Evolutionary conservation across 345 rosid species (phyloP).

Genomic region (Orychophragmus violaceus): DNA sequence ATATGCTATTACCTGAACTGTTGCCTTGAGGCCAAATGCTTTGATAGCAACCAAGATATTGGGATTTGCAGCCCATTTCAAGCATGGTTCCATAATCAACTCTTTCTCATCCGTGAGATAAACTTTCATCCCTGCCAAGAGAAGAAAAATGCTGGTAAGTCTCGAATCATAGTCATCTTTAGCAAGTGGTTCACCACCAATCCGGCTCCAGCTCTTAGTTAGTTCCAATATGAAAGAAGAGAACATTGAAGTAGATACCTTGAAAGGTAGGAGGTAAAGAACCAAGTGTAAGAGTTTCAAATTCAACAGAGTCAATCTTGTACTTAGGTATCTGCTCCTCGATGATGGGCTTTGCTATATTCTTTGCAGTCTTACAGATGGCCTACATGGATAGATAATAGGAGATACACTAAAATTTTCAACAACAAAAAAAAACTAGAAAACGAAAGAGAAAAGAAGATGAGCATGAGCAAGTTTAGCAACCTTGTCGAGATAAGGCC

Average conservation of each 20-base stretch:
- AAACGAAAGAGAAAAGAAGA: neutral
- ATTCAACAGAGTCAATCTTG: conserved; percentile 85
- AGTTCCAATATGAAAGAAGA: too few relatives aligned
- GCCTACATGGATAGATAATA: conserved; percentile 44
- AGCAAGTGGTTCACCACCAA: too few relatives aligned
- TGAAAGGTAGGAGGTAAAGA: conserved; percentile 86
- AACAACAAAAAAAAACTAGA: neutral
- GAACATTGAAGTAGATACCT: too few relatives aligned
- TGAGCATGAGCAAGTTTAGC: neutral
- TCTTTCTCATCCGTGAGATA: conserved; percentile 93
- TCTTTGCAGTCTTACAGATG: conserved; percentile 68
- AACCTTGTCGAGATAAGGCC: conserved; percentile 99
- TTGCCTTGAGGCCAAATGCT: conserved; percentile 91
- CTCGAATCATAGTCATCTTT: too few relatives aligned
- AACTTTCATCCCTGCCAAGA: conserved; percentile 81
- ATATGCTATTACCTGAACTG: conserved; percentile 62
- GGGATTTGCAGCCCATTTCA: conserved; percentile 97
- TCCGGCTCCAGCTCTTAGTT: too few relatives aligned
- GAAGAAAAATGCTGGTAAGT: too few relatives aligned
- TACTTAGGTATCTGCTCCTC: conserved; percentile 90
- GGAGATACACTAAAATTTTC: too few relatives aligned
- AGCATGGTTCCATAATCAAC: conserved; percentile 84
- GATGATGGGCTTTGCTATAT: conserved; percentile 74
- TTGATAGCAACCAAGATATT: conserved; percentile 63
- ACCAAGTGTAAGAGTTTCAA: conserved; percentile 79